Evolutionary conservation across 495 filamentous ascomycete genomes (phyloP).

Genomic region (Recurvomyces mirabilis): DNA sequence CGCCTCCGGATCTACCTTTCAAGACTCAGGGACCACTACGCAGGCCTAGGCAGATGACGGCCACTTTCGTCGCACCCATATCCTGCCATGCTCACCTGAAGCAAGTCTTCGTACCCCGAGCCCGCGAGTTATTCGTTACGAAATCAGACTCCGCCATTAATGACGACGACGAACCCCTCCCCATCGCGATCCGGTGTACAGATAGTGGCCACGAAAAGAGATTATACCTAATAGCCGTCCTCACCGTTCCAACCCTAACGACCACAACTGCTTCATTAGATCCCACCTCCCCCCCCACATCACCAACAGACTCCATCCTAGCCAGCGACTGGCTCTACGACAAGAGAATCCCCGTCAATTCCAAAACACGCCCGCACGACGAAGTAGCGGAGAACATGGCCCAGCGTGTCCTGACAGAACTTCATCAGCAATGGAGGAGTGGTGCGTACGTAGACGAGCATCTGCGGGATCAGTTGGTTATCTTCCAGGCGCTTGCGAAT

Average conservation of each 20-base stretch:
- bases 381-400: too few relatives aligned
- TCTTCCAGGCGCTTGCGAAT: slow-evolving; percentile 66
- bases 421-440: slow-evolving; percentile 6
- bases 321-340: slow-evolving; percentile 56
- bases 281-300: too few relatives aligned
- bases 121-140: not conserved
- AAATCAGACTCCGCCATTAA: not conserved
- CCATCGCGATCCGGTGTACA: slow-evolving; percentile 41
- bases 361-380: too few relatives aligned
- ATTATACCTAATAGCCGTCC: slow-evolving; percentile 63
- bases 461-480: slow-evolving; percentile 68
- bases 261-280: not conserved
- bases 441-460: slow-evolving; percentile 54
- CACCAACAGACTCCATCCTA: too few relatives aligned
- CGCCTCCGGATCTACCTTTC: slow-evolving; percentile 29
- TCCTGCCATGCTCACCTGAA: slow-evolving; percentile 26
- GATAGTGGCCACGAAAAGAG: slow-evolving; percentile 49
- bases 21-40: not conserved
- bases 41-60: slow-evolving; percentile 33
- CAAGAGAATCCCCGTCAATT: slow-evolving; percentile 24
- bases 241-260: slow-evolving; percentile 18
- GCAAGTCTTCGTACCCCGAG: not conserved
- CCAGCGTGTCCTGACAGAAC: too few relatives aligned
- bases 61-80: slow-evolving; percentile 46
- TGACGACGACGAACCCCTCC: not conserved